Conservation (phyloP, 2,329 filamentous ascomycete genomes). For the Podosphaera xanthii region DNA sequence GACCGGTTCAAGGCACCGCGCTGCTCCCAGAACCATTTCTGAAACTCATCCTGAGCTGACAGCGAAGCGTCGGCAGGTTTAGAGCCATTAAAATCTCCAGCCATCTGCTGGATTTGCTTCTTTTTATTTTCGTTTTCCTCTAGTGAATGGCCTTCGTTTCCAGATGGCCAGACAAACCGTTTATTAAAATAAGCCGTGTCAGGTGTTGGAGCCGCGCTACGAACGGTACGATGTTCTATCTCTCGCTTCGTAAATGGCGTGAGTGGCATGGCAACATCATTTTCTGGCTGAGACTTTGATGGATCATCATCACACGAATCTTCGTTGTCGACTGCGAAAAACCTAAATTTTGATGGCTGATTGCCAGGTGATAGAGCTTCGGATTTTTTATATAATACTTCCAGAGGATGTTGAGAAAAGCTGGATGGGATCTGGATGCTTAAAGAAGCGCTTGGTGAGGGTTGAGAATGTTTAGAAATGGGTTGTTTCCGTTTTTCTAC, state of each 20-base stretch:
- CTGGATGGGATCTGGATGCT: conserved; percentile 29
- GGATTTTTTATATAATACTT: conserved; percentile 70
- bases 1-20: conserved; percentile 39
- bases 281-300: conserved; percentile 17
- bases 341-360: conserved; percentile 43
- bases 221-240: conserved; percentile 46
- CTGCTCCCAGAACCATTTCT: conserved; percentile 46
- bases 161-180: conserved; percentile 31
- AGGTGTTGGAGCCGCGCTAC: conserved; percentile 82
- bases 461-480: conserved; percentile 14
- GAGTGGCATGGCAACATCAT: conserved; percentile 32
- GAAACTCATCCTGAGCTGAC: conserved; percentile 26
- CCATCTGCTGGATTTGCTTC: background rate
- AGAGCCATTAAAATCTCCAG: too few relatives aligned
- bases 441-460: conserved; percentile 27
- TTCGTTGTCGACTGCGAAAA: conserved; percentile 39
- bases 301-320: conserved; percentile 20
- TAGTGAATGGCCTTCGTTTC: conserved; percentile 20
- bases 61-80: too few relatives aligned
- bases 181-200: conserved; percentile 65
- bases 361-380: conserved; percentile 23
- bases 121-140: conserved; percentile 22
- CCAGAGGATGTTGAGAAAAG: conserved; percentile 51
- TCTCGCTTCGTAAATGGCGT: conserved; percentile 71
- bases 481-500: conserved; percentile 4